Base-by-base conservation (phyloP, 176 grass and related monocot genomes). In the Aegilops sharonensis region DNA sequence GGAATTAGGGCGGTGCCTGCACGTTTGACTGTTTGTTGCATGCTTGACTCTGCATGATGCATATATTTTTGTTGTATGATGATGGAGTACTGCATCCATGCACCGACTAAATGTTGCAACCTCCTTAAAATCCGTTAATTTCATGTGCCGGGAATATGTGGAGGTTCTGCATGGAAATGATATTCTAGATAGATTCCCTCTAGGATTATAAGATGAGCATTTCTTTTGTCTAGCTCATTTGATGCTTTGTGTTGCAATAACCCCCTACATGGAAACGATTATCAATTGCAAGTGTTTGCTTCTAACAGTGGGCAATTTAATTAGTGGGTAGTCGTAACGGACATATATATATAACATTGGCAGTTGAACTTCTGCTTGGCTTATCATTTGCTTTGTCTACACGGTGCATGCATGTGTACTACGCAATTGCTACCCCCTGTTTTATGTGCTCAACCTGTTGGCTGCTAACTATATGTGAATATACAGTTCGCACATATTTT, bases 11-110 rank as follows among this genome's bases (percentile, higher is more conserved):
- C 85, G 75, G 81, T 81, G 74, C 74, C 74, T 77, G 81, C 81
- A 87, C 80, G 81, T 84, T 88, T 91, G 89, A 91, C 89, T 85
- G 85, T 71, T 35, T 72, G 84, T 64, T 89, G 76, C 59, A n/a
- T 60, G 45, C 66, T 84, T 87, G 69, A 83, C 78, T 48, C 70
- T 24, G 9, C 39, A 9, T 37, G 23, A n/a, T 6, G 8, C 9
- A 34, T 57, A 6, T 40, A 14, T 60, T 35, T 72, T 31, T 11
- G 12, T 25, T 29, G 31, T 56, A 32, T 36, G 43, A 27, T 89
- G 30, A 75, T 20, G 43, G 8, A 75, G 24, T 52, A 17, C 21
- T 39, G 37, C 45, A 54, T 54, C 50, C 50, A 54, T 74, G 75
- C 89, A 87, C 89, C 85, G 81, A 85, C 85, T 81, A 77, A 69